A percentile compares a stretch with the other conserved stretches of the same genome.
Evolutionary conservation across 2,329 filamentous ascomycete genomes (phyloP).

Genomic region (Paradendryphiella salina): DNA sequence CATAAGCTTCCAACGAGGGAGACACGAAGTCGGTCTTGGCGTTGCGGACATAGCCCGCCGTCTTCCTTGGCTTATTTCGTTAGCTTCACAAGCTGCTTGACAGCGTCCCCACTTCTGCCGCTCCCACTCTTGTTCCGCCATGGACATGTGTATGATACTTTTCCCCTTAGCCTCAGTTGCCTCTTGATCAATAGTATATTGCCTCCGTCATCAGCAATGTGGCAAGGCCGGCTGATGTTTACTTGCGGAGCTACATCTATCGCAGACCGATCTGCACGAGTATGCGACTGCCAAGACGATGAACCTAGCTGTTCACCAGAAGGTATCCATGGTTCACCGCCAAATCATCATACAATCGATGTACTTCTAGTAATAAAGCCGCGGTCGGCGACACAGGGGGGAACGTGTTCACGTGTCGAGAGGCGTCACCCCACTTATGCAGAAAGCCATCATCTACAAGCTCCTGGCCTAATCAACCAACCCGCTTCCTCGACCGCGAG

Average conservation of each 20-base stretch:
- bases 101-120: no score
- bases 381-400: conserved; percentile 20
- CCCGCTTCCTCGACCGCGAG: background rate
- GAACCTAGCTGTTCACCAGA: background rate
- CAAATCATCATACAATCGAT: conserved; percentile 6
- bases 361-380: conserved; percentile 1
- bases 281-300: conserved; percentile 3
- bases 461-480: conserved; percentile 12
- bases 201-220: background rate
- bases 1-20: background rate
- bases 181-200: no score
- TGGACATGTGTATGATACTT: no score
- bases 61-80: no score
- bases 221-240: background rate
- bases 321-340: conserved; percentile 14
- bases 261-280: conserved; percentile 8
- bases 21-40: background rate
- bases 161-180: no score
- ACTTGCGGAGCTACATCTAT: background rate
- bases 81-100: no score
- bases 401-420: conserved; percentile 11
- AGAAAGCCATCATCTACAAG: conserved; percentile 10
- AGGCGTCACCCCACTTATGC: conserved; percentile 15
- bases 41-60: background rate
- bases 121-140: no score